Evolutionary conservation across 2,329 filamentous ascomycete species (phyloP).

Genomic region (Aspergillus melleus): DNA sequence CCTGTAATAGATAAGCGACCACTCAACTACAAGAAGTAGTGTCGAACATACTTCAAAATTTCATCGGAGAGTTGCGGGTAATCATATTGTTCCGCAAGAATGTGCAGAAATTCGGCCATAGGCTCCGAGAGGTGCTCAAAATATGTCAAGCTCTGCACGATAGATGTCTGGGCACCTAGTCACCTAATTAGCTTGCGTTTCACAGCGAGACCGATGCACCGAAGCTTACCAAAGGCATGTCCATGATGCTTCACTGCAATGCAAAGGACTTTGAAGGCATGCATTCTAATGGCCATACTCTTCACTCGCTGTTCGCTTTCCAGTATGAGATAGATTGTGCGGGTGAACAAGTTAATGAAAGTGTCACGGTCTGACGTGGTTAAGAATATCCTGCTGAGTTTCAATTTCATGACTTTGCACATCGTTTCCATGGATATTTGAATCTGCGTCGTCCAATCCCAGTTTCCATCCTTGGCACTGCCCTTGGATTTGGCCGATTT

Average conservation of each 20-base stretch:
- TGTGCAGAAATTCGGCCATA: slow-evolving; percentile 97
- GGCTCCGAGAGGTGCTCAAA: slow-evolving; percentile 98
- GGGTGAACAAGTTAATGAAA: slow-evolving; percentile 86
- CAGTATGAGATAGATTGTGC: slow-evolving; percentile 88
- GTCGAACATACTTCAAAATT: slow-evolving; percentile 61
- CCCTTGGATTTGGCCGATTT: slow-evolving; percentile 72
- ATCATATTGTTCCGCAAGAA: slow-evolving; percentile 94
- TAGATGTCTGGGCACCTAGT: slow-evolving; percentile 89
- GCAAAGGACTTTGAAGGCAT: slow-evolving; percentile 94
- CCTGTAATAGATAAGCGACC: slow-evolving; percentile 42
- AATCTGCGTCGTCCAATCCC: slow-evolving; percentile 87
- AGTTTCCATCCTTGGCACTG: slow-evolving; percentile 69
- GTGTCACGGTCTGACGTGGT: slow-evolving; percentile 96
- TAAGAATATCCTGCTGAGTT: slow-evolving; percentile 87
- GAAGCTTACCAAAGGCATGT: slow-evolving; percentile 76
- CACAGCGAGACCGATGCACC: background rate
- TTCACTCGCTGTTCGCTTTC: slow-evolving; percentile 94
- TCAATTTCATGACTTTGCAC: slow-evolving; percentile 93
- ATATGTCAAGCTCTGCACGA: slow-evolving; percentile 96
- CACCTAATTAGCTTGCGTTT: slow-evolving; percentile 20
- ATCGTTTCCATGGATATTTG: slow-evolving; percentile 88
- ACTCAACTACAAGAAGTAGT: background rate
- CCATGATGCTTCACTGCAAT: slow-evolving; percentile 97
- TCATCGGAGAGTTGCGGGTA: slow-evolving; percentile 94
- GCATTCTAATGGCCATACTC: slow-evolving; percentile 85